Evolutionary conservation across 2,329 filamentous ascomycete species (phyloP).

Genomic region (Zymoseptoria brevis): DNA sequence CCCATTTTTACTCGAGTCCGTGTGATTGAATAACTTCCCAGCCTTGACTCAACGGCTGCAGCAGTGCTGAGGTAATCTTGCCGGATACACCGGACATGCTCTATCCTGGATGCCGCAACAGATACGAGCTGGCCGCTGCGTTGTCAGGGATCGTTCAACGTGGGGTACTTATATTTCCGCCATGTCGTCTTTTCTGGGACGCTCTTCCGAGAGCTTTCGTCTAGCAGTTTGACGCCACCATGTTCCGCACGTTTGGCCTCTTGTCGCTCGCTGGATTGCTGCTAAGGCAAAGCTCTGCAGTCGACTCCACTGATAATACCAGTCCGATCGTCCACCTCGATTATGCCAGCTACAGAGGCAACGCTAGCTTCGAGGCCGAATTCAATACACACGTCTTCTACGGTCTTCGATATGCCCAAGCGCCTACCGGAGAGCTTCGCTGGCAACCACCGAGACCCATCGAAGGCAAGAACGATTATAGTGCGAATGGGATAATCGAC

Average conservation of each 20-base stretch:
- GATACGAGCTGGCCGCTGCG: not conserved
- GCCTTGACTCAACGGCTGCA: not conserved
- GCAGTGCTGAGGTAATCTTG: not conserved
- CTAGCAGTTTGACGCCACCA: not conserved
- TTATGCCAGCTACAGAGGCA: conserved; percentile 17
- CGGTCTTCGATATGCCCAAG: conserved; percentile 22
- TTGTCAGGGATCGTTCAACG: not conserved
- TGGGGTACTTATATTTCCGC: not conserved
- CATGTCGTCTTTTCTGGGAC: not conserved
- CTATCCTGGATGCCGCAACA: not conserved
- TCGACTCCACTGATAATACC: not conserved
- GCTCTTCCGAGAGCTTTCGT: not conserved
- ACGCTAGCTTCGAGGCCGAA: conserved; percentile 10
- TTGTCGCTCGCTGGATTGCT: not conserved
- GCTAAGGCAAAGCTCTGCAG: not conserved
- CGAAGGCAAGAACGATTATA: conserved; percentile 17
- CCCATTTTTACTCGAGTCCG: not conserved
- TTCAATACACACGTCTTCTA: conserved; percentile 14
- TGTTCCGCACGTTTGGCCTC: not conserved
- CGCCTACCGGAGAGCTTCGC: conserved; percentile 25
- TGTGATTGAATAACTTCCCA: too few species aligned
- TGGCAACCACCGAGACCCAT: conserved; percentile 28
- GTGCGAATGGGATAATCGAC: conserved; percentile 16
- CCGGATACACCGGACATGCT: not conserved
- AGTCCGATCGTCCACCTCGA: conserved; percentile 14